Evolutionary conservation across 1,139 yeast species (phyloP), one percentile per base, ranked within the genome.

Genomic region (Geotrichum candidum): DNA sequence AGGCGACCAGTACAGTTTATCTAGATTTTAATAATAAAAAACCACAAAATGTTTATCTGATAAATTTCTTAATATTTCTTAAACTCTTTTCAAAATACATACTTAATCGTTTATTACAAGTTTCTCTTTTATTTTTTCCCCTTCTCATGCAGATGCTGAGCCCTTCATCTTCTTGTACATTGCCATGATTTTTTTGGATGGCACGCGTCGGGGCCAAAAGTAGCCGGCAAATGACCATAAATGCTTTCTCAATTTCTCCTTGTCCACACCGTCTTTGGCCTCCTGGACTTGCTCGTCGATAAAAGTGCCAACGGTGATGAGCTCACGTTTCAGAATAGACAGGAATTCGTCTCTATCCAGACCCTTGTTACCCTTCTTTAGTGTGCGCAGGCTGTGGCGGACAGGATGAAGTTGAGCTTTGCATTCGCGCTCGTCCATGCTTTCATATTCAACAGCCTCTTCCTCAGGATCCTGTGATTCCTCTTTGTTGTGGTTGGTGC

Each of bases 151-250:
- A 7, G n/a, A 38, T 15, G 18, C 45, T 15, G 45, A 38, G 18
- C 45, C 46, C 38, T 63, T 56, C 53, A 59, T 75, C 74, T 89
- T 87, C 70, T 82, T 82, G 74, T 92, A 94, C 97, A 94, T 94
- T 59, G 85, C 88, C 74, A 84, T 83, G 68, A 94, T 85, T 76
- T 88, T 88, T 56, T 81, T 78, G 63, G 96, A 88, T 22, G 78
- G 71, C 52, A 90, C 98, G 66, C 85, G 84, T 1, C 86, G 90
- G 0, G 99, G 99, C 99, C 99, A 94, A 73, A 88, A 94, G 64
- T 84, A 83, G 50, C 95, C 83, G 9, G 97, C 96, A 74, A 88
- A 90, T 29, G 90, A 83, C 99, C 99, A 94, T 64, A 94, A 77
- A 69, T 92, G 97, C 72, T 83, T 86, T 65, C 80, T 78, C 57